A percentile compares a stretch with the other conserved stretches of the same genome.
phyloP scores from a whole-genome alignment of 805 yeast genomes.

The Candida piceae region DNA sequence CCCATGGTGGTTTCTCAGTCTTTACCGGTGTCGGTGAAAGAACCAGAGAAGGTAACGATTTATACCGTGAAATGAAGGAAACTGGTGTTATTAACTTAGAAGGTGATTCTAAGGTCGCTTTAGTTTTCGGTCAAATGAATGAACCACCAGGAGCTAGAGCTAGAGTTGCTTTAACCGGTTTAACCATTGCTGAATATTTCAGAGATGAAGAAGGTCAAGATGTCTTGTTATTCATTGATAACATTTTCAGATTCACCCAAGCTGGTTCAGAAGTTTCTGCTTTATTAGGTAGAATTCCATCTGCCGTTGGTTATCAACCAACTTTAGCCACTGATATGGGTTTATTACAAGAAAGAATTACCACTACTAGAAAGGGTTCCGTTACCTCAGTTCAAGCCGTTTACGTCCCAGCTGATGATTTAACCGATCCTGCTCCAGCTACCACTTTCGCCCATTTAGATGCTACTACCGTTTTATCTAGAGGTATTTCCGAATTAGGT shows the following conservation, averaged over 20 bases:
- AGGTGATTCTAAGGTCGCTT: conserved; percentile 99
- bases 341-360: conserved; percentile 99
- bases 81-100: conserved; percentile 99
- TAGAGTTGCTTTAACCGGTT: conserved; percentile 99
- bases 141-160: conserved; percentile 99
- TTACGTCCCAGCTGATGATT: conserved; percentile 99
- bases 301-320: conserved; percentile 99
- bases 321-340: conserved; percentile 99
- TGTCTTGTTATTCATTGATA: conserved; percentile 98
- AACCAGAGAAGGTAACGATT: conserved; percentile 99
- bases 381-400: conserved; percentile 99
- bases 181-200: conserved; percentile 99
- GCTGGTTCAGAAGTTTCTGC: conserved; percentile 99
- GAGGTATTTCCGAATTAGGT: conserved; percentile 99
- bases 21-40: conserved; percentile 99
- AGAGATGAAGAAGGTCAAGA: conserved; percentile 99
- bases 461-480: conserved; percentile 99
- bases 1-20: conserved; percentile 99
- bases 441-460: conserved; percentile 99
- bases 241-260: conserved; percentile 99
- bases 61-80: conserved; percentile 99
- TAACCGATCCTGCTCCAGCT: conserved; percentile 99
- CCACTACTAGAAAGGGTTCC: conserved; percentile 99
- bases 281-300: conserved; percentile 99
- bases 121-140: conserved; percentile 99